Evolutionary conservation across 805 yeast genomes (phyloP), one percentile per base, ranked within the genome.

Genomic region (Naumovozyma dairenensis): DNA sequence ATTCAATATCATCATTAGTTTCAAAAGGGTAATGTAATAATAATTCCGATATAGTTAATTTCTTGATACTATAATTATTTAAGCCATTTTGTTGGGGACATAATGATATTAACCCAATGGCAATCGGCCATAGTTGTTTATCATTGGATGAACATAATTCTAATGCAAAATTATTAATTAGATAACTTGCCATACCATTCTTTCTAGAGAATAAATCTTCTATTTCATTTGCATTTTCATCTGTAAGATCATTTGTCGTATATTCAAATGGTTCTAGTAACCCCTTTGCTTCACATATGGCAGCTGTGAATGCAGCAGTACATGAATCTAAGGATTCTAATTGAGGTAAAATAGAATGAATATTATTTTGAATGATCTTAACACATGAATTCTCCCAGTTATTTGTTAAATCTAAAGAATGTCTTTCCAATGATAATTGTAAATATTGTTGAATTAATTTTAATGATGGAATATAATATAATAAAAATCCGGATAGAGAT

Each of bases 1-100:
- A 81, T 53, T 81, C 92, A 40, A 79, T 65, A 50, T 81, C 93
- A 51, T 80, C 87, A 48, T 77, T 79, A 6, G 77, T 76, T 34
- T 67, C 59, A 47, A 75, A 76, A 28, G 75, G 65, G 49, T 64
- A 80, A 16, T 66, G 67, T 4, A 84, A 83, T 22, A 81, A 57
- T 31, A 72, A 65, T 38, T 73, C 76, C 4, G 73, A 66, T 22
- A 81, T 65, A 1, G 72, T 48, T 25, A 39, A 29, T 33, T 47
- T 55, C 28, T 49, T 55, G 4, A 51, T 46, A 25, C 46, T 42
- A 59, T 59, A 9, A 62, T 50, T n/a, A 69, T 66, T 14, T n/a
- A n/a, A n/a, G n/a, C 26, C 13, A 24, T 24, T 24, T 6, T 10
- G 8, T 14, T 10, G 8, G 8, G 67, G 67, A 8, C 73, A 58